These are phyloP conservation scores for Tetrapisispora taiwanensis DNA, from an alignment of 805 yeast species.

Conservation along the genomic window DNA sequence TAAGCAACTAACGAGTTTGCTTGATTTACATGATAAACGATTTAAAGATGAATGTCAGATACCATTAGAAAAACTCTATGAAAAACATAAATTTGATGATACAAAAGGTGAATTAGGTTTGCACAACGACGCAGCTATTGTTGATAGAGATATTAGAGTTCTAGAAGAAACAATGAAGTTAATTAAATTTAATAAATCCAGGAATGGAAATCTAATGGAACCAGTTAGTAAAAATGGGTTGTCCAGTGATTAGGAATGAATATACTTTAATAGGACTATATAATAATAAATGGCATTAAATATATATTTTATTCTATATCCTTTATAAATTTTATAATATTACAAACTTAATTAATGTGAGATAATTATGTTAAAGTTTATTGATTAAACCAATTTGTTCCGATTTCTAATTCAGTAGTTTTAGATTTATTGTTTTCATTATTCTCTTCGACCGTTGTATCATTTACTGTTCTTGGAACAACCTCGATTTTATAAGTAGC, in stretches of 20 bases:
- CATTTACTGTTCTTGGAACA: slow-evolving; percentile 9
- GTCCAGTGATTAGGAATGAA: background rate
- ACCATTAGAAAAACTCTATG: slow-evolving; percentile 16
- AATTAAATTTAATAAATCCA: slow-evolving; percentile 22
- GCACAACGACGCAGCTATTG: slow-evolving; percentile 51
- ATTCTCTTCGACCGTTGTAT: background rate
- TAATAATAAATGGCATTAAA: too few relatives aligned
- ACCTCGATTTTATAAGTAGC: slow-evolving; percentile 40
- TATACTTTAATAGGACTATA: too few relatives aligned
- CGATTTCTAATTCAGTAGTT: background rate
- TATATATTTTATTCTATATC: too few relatives aligned
- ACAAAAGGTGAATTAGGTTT: slow-evolving; percentile 18
- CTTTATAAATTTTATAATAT: background rate
- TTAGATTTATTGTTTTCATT: too few relatives aligned
- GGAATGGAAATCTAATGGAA: background rate
- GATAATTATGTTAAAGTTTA: too few relatives aligned
- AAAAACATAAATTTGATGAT: slow-evolving; percentile 23
- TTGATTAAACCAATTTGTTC: background rate
- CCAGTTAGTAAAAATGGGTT: background rate
- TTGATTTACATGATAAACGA: slow-evolving; percentile 21
- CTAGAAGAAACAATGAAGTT: slow-evolving; percentile 46
- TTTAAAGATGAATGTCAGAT: slow-evolving; percentile 18
- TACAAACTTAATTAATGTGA: too few relatives aligned
- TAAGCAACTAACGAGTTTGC: slow-evolving; percentile 20
- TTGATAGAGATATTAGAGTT: slow-evolving; percentile 65